Conservation (phyloP, 768 basidiomycete genomes). For the Calocera viscosa region DNA sequence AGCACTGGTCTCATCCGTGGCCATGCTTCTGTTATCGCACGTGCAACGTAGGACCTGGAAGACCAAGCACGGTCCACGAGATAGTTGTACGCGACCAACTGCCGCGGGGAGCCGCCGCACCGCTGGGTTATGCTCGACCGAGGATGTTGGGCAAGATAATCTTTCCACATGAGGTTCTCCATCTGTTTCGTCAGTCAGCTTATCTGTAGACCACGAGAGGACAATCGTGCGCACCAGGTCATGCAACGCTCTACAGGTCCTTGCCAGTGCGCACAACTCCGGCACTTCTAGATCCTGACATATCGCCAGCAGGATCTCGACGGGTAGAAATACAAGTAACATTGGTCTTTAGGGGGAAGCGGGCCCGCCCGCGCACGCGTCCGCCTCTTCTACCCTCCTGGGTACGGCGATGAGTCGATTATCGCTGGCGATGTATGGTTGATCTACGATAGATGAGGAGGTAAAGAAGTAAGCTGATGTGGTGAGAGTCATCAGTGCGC, state of each 20-base stretch:
- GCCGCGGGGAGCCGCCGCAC: not conserved
- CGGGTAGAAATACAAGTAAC: not conserved
- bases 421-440: too few relatives aligned
- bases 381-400: not conserved
- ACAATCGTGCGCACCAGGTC: not conserved
- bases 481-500: not conserved
- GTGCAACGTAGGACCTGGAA: not conserved
- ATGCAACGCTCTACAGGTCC: not conserved
- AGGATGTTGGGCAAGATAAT: not conserved
- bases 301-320: not conserved
- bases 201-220: not conserved
- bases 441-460: not conserved
- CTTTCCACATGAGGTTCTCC: not conserved
- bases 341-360: not conserved
- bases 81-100: not conserved
- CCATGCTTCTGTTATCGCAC: not conserved
- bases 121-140: not conserved
- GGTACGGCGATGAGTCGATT: too few relatives aligned
- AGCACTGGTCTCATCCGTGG: not conserved
- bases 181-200: not conserved
- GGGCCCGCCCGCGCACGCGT: not conserved
- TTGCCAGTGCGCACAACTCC: not conserved
- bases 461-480: not conserved
- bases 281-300: not conserved
- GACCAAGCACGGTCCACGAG: not conserved